These are phyloP conservation scores for Penicillium goetzii DNA, from an alignment of 495 filamentous ascomycete genomes.

Conservation along the genomic window DNA sequence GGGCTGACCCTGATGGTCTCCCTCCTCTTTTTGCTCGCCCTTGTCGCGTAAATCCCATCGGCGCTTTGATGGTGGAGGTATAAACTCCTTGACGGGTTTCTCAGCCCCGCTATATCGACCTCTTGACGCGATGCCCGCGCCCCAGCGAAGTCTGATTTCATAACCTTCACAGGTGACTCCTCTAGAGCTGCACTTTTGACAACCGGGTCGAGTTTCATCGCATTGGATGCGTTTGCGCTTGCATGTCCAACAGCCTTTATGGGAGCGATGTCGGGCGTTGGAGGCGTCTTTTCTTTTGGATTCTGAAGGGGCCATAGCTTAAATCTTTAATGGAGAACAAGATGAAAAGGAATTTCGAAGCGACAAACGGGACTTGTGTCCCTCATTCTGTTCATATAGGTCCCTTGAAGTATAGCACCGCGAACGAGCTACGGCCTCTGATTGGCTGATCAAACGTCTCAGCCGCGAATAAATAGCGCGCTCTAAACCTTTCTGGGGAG, in stretches of 20 bases:
- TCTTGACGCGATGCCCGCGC: conserved; percentile 35
- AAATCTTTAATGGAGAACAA: not conserved
- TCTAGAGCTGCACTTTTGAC: conserved; percentile 25
- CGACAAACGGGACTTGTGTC: conserved; percentile 6
- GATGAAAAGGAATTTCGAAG: conserved; percentile 7
- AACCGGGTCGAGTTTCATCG: conserved; percentile 31
- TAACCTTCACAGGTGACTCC: conserved; percentile 35
- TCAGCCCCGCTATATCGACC: conserved; percentile 34
- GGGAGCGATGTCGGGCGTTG: conserved; percentile 27
- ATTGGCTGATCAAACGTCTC: conserved; percentile 37
- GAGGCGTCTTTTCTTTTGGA: conserved; percentile 23
- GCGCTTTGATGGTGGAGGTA: conserved; percentile 31
- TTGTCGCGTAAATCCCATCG: conserved; percentile 33
- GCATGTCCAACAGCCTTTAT: conserved; percentile 40
- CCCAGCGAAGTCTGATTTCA: conserved; percentile 37
- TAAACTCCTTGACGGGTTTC: conserved; percentile 33
- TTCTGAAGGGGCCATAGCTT: conserved; percentile 17
- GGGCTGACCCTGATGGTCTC: conserved; percentile 25
- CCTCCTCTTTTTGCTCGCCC: conserved; percentile 8
- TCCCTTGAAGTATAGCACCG: conserved; percentile 13
- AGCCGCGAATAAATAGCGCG: conserved; percentile 27
- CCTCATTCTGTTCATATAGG: conserved; percentile 23
- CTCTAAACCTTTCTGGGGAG: conserved; percentile 28
- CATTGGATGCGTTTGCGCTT: conserved; percentile 36
- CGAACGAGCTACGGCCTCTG: conserved; percentile 10